Evolutionary conservation across 2,329 filamentous ascomycete genomes (phyloP).

Genomic region (Acrocalymma vagum): DNA sequence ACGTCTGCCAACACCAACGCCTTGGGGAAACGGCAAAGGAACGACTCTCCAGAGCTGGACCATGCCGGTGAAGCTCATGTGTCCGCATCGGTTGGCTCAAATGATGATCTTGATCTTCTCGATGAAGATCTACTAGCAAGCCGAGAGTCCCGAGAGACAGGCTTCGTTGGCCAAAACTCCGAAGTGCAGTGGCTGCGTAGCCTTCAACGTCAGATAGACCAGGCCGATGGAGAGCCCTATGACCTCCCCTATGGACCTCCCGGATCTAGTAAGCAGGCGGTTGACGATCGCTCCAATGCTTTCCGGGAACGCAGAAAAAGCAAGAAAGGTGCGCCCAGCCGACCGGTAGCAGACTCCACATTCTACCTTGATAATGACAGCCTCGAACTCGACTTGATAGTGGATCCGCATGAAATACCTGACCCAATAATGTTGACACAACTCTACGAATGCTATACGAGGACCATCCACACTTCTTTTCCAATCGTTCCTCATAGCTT

Average conservation of each 20-base stretch:
- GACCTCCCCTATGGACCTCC: slow-evolving; percentile 28
- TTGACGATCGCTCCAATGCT: slow-evolving; percentile 22
- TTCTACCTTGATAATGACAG: slow-evolving; percentile 47
- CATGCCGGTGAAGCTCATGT: slow-evolving; percentile 27
- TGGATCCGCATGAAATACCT: slow-evolving; percentile 43
- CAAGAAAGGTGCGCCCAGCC: slow-evolving; percentile 14
- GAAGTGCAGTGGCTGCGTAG: slow-evolving; percentile 44
- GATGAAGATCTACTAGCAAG: slow-evolving; percentile 40
- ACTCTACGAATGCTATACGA: slow-evolving; percentile 46
- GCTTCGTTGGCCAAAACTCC: slow-evolving; percentile 44
- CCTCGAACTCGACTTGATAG: slow-evolving; percentile 30
- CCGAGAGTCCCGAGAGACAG: slow-evolving; percentile 38
- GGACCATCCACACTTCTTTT: slow-evolving; percentile 43
- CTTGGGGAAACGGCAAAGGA: slow-evolving; percentile 26
- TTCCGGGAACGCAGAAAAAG: slow-evolving; percentile 25
- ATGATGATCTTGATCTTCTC: slow-evolving; percentile 37
- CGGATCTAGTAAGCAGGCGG: slow-evolving; percentile 17
- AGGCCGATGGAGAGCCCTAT: slow-evolving; percentile 10
- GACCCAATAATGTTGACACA: slow-evolving; percentile 36
- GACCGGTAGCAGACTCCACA: slow-evolving; percentile 31
- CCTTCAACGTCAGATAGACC: slow-evolving; percentile 31
- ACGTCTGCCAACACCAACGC: slow-evolving; percentile 7
- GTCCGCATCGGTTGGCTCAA: slow-evolving; percentile 34
- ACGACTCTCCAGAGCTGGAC: neutral
- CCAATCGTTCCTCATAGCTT: slow-evolving; percentile 38